Evolutionary conservation across 108 stramenopile genomes (phyloP), one percentile per base, ranked within the genome.

Genomic region (Chaetoceros tenuissimus): DNA sequence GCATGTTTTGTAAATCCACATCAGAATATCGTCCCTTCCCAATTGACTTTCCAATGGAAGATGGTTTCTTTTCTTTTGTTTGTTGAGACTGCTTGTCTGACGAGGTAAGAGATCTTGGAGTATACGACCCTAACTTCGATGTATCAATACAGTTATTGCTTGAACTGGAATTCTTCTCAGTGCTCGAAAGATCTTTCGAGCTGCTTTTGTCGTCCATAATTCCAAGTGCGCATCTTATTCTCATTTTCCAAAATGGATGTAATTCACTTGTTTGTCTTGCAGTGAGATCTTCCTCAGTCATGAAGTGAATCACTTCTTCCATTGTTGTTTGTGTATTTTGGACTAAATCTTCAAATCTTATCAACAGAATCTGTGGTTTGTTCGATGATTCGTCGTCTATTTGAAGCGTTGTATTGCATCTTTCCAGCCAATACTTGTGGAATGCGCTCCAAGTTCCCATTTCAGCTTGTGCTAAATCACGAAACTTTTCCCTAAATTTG

Each of bases 261-360:
- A 60, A 29, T 24, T 27, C 50, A 47, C 5, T 40, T 49, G 52
- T 47, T 10, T 24, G 13, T 16, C 23, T 17, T 53, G 61, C 19
- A 44, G 13, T 1, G n/a, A n/a, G n/a, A n/a, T n/a, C n/a, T 29
- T 19, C 20, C 2, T 26, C 51, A 53, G 24, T 19, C 27, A 53
- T 19, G 34, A 62, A 53, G 17, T 24, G 28, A 20, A 59, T 19
- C 3, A 48, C 25, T n/a, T 28, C n/a, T 2, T 31, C 25, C 73
- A 92, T 57, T 48, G 78, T 68, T 13, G 26, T 23, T n/a, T 69
- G 68, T 13, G 77, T 68, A 61, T 77, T 40, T 24, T 55, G 55
- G 8, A 87, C 67, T 66, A 87, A 67, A 65, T 92, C 89, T 67
- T 92, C 89, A 56, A 84, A 92, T 51, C 89, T 64, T 1, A 92